phyloP scores from a whole-genome alignment of 129 eudicot genomes.

The Scalesia atractyloides region DNA sequence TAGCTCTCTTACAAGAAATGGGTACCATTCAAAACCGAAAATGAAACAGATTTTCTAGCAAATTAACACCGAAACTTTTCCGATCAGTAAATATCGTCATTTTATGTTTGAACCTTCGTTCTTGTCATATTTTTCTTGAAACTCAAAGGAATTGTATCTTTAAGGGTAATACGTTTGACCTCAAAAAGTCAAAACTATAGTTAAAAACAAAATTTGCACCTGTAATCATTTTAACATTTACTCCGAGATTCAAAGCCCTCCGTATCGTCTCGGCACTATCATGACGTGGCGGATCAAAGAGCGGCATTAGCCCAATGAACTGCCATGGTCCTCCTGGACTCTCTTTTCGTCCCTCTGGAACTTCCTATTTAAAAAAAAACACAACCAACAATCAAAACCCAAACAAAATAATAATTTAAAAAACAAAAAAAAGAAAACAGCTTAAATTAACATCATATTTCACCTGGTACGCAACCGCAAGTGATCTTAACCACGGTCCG shows the following conservation, averaged over 20 bases:
- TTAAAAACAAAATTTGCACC: constrained; percentile 41
- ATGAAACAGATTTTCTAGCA: constrained; percentile 7
- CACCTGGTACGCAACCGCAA: constrained; percentile 96
- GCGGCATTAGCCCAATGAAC: constrained; percentile 93
- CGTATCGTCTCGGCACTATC: constrained; percentile 98
- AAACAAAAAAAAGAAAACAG: not conserved
- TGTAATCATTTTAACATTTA: constrained; percentile 96
- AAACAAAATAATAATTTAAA: not conserved
- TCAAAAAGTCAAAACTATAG: not conserved
- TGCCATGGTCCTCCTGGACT: constrained; percentile 99
- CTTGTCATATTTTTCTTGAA: not conserved
- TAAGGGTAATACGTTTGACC: not conserved
- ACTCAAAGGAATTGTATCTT: not conserved
- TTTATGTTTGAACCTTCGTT: not conserved
- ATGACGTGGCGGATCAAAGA: constrained; percentile 97
- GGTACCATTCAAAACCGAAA: not conserved
- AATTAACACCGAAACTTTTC: not conserved
- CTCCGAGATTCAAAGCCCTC: constrained; percentile 96
- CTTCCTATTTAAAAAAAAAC: constrained; percentile 57
- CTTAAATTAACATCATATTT: not conserved
- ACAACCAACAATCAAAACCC: constrained; percentile 3
- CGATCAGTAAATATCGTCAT: not conserved
- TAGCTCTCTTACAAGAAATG: not conserved
- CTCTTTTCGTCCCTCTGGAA: constrained; percentile 93
- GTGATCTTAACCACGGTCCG: constrained; percentile 93